Conservation (phyloP, 2,329 filamentous ascomycete genomes). For the Chalara sp. region DNA sequence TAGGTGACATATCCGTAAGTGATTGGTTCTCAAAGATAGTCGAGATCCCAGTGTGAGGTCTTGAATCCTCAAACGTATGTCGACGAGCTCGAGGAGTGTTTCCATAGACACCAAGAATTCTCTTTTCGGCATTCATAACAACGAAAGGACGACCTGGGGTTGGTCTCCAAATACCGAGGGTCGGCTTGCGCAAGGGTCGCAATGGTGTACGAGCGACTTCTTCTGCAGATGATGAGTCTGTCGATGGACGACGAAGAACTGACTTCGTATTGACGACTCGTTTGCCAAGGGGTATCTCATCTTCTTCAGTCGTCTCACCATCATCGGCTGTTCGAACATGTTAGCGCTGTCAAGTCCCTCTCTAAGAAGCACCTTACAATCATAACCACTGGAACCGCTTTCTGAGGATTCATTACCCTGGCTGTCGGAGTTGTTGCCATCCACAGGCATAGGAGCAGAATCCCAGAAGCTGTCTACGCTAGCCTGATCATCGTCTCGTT, state of each 20-base stretch:
- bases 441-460: slow-evolving; percentile 5
- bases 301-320: slow-evolving; percentile 54
- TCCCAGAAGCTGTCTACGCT: slow-evolving; percentile 16
- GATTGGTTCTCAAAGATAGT: slow-evolving; percentile 1
- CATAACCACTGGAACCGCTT: slow-evolving; percentile 44
- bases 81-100: slow-evolving; percentile 27
- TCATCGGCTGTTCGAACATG: slow-evolving; percentile 41
- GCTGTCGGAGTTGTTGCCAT: slow-evolving; percentile 23
- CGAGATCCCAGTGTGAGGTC: slow-evolving; percentile 1
- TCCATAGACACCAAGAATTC: slow-evolving; percentile 35
- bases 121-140: slow-evolving; percentile 32
- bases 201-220: slow-evolving; percentile 20
- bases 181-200: slow-evolving; percentile 21
- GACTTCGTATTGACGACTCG: slow-evolving; percentile 34
- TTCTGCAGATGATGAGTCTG: slow-evolving; percentile 27
- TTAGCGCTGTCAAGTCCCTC: slow-evolving; percentile 35
- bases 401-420: slow-evolving; percentile 35
- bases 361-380: slow-evolving; percentile 41
- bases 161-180: slow-evolving; percentile 26
- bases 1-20: slow-evolving; percentile 33
- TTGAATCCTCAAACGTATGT: slow-evolving; percentile 24
- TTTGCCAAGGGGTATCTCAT: slow-evolving; percentile 16
- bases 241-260: slow-evolving; percentile 42
- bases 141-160: slow-evolving; percentile 32
- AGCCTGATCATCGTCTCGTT: slow-evolving; percentile 8